Base-by-base conservation (phyloP, 176 grass and related monocot genomes). In the Zoysia pacifica region DNA sequence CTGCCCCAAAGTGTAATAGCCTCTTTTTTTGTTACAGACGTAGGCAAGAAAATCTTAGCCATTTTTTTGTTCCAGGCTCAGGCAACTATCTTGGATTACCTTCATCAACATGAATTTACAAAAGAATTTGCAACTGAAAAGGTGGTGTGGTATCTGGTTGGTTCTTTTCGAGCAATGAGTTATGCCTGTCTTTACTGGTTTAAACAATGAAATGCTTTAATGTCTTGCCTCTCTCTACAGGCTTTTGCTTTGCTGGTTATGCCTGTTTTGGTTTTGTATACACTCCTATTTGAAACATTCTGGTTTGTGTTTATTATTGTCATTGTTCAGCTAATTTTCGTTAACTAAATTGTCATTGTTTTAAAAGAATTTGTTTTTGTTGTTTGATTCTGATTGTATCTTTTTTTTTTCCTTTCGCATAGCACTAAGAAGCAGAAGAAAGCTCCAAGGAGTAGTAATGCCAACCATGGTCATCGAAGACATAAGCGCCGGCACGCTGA, bases 111-210 rank as follows among this genome's bases (percentile, higher is more conserved):
- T 77, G 97, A 99, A 71, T 83, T 90, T 42, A 86, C 83, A 74
- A 99, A 93, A 89, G 38, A 83, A 49, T 84, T 90, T 89, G 97
- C 51, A 13, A 93, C 88, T n/a, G 86, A 89, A 68, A 90, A 96
- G 84, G 75, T 99, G 60, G 84, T 90, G 39, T 99, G 93, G 97
- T 99, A 86, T 79, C 72, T 99, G 90, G 97, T 99, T 88, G 58
- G 54, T 68, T 78, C 41, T 13, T 37, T 42, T 45, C 71, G n/a
- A 88, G 80, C 49, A 42, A 77, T 76, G n/a, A 74, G 37, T 72
- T 65, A 67, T 10, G 71, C 9, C 48, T 2, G 19, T 11, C 6
- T 41, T 79, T 14, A 81, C 14, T 82, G 71, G 11, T 87, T 72
- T 39, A 68, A 82, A 80, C 41, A 80, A 69, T n/a, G 51, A 11